phyloP scores from a whole-genome alignment of 495 filamentous ascomycete genomes.

The Lasiosphaeria ovina region DNA sequence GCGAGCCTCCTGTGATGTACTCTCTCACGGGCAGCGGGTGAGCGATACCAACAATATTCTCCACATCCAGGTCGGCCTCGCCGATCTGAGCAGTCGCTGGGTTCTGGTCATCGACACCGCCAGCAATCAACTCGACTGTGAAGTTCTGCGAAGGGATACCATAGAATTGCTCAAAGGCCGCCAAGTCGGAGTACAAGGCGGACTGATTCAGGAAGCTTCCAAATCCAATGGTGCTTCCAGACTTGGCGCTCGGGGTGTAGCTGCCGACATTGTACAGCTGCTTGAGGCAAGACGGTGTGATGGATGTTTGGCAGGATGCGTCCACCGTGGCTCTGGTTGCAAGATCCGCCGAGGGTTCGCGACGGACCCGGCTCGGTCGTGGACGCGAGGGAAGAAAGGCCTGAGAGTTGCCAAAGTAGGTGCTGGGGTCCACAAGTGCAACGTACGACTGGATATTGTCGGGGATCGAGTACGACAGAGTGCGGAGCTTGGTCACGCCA shows the following conservation, averaged over 20 bases:
- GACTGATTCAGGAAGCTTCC: constrained; percentile 55
- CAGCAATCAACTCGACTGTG: constrained; percentile 55
- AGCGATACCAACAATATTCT: constrained; percentile 61
- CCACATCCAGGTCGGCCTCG: constrained; percentile 74
- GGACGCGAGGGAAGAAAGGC: constrained; percentile 12
- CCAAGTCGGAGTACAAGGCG: constrained; percentile 28
- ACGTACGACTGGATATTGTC: constrained; percentile 46
- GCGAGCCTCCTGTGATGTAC: constrained; percentile 64
- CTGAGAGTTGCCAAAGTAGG: constrained; percentile 52
- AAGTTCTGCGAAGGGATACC: constrained; percentile 52
- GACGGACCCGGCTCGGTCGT: constrained; percentile 20
- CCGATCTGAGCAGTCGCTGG: constrained; percentile 37
- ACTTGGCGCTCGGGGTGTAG: constrained; percentile 46
- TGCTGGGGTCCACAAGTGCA: constrained; percentile 60
- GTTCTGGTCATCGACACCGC: constrained; percentile 53
- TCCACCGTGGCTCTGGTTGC: constrained; percentile 23
- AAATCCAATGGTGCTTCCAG: constrained; percentile 55
- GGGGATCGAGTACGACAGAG: constrained; percentile 59
- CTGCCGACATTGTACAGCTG: constrained; percentile 57
- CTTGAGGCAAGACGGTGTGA: constrained; percentile 60
- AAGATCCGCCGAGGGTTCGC: constrained; percentile 12
- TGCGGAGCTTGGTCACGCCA: constrained; percentile 48
- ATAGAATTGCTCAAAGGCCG: constrained; percentile 28
- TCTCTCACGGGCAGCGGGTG: constrained; percentile 60
- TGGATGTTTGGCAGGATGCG: constrained; percentile 47